Percentiles rank a stretch among this genome's conserved stretches.
Evolutionary conservation across 108 stramenopile genomes (phyloP).

Genomic region (Cyclotella atomus): DNA sequence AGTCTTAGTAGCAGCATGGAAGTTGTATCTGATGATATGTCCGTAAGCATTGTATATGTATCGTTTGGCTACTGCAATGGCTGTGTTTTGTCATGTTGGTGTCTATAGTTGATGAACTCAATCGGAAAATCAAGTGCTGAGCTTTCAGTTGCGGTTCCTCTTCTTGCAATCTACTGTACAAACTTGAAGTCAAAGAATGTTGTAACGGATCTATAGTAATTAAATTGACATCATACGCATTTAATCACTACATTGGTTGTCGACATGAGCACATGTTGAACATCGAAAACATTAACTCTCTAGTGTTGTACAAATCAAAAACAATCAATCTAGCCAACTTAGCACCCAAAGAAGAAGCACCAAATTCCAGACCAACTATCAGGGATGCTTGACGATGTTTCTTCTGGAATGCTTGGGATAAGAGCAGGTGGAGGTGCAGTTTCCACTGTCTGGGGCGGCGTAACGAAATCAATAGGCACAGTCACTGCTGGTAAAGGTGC

Average conservation of each 20-base stretch:
- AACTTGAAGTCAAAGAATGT: not conserved
- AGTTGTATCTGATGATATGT: not conserved
- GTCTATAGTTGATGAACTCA: not conserved
- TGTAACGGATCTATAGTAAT: not conserved
- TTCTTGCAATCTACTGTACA: not conserved
- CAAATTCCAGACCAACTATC: not conserved
- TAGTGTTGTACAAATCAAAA: too few species aligned
- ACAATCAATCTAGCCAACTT: too few species aligned
- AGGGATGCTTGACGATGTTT: not conserved
- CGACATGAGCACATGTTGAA: not conserved
- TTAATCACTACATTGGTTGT: too few species aligned
- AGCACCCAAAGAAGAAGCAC: not conserved
- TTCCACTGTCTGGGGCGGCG: not conserved
- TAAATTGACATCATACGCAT: too few species aligned
- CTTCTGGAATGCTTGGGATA: not conserved
- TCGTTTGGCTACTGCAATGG: not conserved
- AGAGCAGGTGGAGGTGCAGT: not conserved
- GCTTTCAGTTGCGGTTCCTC: conserved; percentile 18
- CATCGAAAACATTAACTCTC: not conserved
- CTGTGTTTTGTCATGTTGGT: not conserved
- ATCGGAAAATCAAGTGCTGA: conserved; percentile 45
- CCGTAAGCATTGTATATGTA: not conserved
- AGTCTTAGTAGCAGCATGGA: conserved; percentile 15
- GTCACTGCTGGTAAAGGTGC: not conserved
- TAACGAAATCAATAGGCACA: not conserved